A percentile compares a stretch with the other conserved stretches of the same genome.
Conservation (phyloP, 1,139 yeast genomes). For the Suhomyces choctaworum region DNA sequence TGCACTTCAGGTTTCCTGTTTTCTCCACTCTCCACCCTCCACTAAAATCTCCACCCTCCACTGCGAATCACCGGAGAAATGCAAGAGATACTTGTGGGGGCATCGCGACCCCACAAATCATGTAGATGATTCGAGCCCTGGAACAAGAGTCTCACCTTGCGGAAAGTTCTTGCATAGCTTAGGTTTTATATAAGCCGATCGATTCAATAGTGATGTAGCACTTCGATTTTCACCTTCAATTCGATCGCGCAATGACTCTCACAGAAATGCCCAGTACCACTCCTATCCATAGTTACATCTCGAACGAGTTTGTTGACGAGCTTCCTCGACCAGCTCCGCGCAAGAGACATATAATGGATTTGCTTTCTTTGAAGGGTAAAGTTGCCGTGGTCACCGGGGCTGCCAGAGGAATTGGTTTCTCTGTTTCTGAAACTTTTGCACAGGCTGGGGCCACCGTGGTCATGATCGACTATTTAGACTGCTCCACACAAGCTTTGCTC, state of each 20-base stretch:
- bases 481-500: conserved; percentile 1
- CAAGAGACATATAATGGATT: conserved; percentile 14
- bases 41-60: too few species aligned
- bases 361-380: conserved; percentile 34
- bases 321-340: conserved; percentile 18
- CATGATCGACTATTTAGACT: conserved; percentile 14
- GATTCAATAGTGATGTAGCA: too few species aligned
- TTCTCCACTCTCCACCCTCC: too few species aligned
- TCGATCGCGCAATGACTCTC: conserved; percentile 2
- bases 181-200: too few species aligned
- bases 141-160: too few species aligned
- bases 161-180: too few species aligned
- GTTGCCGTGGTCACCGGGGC: conserved; percentile 45
- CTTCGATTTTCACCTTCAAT: background rate
- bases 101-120: too few species aligned
- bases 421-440: conserved; percentile 41
- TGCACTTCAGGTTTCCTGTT: too few species aligned
- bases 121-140: too few species aligned
- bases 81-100: too few species aligned
- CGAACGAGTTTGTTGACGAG: conserved; percentile 23
- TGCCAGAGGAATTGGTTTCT: conserved; percentile 43
- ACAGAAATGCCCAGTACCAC: conserved; percentile 10
- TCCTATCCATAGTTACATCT: conserved; percentile 29
- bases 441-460: conserved; percentile 33
- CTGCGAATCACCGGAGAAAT: too few species aligned